Evolutionary conservation across 371 early-diverging fungal species (phyloP).

Genomic region (Saksenaea oblongispora): DNA sequence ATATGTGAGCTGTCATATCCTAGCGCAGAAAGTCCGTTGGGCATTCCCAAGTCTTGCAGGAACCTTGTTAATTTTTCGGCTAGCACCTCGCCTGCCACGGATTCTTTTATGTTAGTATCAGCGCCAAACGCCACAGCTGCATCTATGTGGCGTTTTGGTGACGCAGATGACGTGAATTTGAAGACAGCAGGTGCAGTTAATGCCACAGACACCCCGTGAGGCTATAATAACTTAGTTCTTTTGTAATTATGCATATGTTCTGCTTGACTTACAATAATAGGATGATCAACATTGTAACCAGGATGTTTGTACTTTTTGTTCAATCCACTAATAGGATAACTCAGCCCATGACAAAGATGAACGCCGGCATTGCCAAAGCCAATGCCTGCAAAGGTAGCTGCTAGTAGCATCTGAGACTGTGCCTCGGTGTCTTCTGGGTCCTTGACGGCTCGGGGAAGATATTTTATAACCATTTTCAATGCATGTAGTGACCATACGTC

Average conservation of each 20-base stretch:
- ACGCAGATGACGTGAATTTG: slow-evolving; percentile 77
- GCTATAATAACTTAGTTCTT: slow-evolving; percentile 5
- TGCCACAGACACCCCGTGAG: slow-evolving; percentile 83
- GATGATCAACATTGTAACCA: slow-evolving; percentile 78
- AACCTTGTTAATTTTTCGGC: slow-evolving; percentile 79
- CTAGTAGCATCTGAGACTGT: slow-evolving; percentile 86
- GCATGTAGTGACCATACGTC: slow-evolving; percentile 89
- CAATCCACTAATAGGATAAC: slow-evolving; percentile 81
- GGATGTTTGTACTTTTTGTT: slow-evolving; percentile 83
- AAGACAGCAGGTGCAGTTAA: slow-evolving; percentile 89
- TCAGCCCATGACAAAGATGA: slow-evolving; percentile 71
- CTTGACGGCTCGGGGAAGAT: slow-evolving; percentile 73
- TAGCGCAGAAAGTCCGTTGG: slow-evolving; percentile 80
- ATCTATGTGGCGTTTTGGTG: slow-evolving; percentile 86
- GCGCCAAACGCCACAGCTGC: slow-evolving; percentile 82
- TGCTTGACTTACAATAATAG: slow-evolving; percentile 59
- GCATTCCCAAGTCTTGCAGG: slow-evolving; percentile 75
- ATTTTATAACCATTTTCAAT: slow-evolving; percentile 80
- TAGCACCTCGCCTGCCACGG: slow-evolving; percentile 72
- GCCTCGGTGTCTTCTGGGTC: slow-evolving; percentile 77
- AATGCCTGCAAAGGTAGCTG: slow-evolving; percentile 90
- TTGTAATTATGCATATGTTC: neutral
- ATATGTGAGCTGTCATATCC: slow-evolving; percentile 77
- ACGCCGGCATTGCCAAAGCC: slow-evolving; percentile 95
- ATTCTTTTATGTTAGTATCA: slow-evolving; percentile 63